These are phyloP conservation scores for Ichthyophthirius multifiliis DNA, from an alignment of 169 alveolate genomes.

Conservation along the genomic window DNA sequence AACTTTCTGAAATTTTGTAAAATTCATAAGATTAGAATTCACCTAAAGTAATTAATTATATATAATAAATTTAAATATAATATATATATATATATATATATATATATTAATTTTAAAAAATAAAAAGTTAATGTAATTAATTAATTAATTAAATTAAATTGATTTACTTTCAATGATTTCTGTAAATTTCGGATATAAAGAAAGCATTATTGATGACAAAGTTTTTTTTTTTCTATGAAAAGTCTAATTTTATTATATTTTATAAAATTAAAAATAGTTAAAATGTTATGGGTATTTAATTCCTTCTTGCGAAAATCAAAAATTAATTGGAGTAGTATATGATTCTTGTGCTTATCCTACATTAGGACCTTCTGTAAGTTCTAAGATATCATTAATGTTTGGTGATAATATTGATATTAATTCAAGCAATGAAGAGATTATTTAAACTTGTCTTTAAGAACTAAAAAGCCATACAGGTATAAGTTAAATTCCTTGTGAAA, in stretches of 20 bases:
- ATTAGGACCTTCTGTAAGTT: background rate
- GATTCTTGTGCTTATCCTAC: slow-evolving; percentile 1
- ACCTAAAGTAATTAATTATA: background rate
- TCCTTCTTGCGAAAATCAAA: background rate
- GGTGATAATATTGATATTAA: background rate
- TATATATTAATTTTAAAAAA: background rate
- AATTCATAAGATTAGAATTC: background rate
- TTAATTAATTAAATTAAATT: background rate
- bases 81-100: too few relatives aligned
- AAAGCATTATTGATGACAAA: background rate
- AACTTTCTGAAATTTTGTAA: background rate
- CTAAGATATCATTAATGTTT: background rate
- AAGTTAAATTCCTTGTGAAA: background rate
- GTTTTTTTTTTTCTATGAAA: too few relatives aligned
- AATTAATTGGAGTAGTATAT: background rate
- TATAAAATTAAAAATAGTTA: background rate
- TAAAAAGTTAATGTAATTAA: background rate
- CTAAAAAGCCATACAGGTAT: background rate
- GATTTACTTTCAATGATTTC: background rate
- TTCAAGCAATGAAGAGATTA: background rate
- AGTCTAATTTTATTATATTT: background rate
- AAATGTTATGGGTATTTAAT: background rate
- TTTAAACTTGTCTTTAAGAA: background rate
- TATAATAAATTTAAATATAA: background rate
- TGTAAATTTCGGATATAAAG: background rate